phyloP scores from a whole-genome alignment of 768 basidiomycete species.

The Collybia sordida region DNA sequence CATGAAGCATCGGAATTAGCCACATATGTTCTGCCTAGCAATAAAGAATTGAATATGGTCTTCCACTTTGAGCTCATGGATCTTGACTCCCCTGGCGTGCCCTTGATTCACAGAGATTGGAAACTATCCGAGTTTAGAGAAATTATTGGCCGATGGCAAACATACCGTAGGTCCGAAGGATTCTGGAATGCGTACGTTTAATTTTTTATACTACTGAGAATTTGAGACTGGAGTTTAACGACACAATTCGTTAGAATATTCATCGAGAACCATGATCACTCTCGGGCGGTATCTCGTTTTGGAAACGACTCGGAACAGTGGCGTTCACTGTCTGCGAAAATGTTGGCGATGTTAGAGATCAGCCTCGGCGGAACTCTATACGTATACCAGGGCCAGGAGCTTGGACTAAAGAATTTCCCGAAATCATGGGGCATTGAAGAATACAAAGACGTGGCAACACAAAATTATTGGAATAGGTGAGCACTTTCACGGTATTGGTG shows the following conservation, averaged over 20 bases:
- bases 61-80: conserved; percentile 67
- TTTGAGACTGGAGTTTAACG: too few relatives aligned
- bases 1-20: conserved; percentile 51
- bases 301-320: conserved; percentile 60
- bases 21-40: conserved; percentile 52
- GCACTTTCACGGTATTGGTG: conserved; percentile 13
- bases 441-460: conserved; percentile 67
- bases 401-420: conserved; percentile 66
- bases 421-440: conserved; percentile 65
- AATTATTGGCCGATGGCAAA: conserved; percentile 53
- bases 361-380: conserved; percentile 70
- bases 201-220: too few relatives aligned
- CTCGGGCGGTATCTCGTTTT: conserved; percentile 64
- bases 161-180: conserved; percentile 51
- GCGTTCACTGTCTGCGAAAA: conserved; percentile 60
- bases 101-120: conserved; percentile 48
- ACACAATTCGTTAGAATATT: conserved; percentile 37
- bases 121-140: conserved; percentile 51
- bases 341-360: conserved; percentile 61
- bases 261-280: conserved; percentile 72
- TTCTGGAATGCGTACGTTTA: conserved; percentile 65
- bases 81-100: conserved; percentile 44
- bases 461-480: conserved; percentile 58
- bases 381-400: conserved; percentile 76
- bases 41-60: conserved; percentile 65